Percentiles rank a stretch among this genome's conserved stretches.
Evolutionary conservation across 805 yeast genomes (phyloP).

Genomic region (Barnettozyma salicaria): DNA sequence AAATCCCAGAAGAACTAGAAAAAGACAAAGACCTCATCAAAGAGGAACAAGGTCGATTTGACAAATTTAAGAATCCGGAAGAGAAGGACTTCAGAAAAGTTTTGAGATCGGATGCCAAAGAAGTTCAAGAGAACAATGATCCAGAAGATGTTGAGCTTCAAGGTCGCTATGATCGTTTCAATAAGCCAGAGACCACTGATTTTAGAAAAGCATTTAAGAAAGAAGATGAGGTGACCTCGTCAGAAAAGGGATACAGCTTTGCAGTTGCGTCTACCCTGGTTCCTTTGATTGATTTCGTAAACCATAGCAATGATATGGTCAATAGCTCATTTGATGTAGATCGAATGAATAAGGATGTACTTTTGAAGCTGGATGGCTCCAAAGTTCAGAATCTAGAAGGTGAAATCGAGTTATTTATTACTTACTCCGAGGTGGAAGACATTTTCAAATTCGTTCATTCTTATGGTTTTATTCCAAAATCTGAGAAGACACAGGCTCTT

Average conservation of each 20-base stretch:
- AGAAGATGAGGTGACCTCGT: slow-evolving; percentile 2
- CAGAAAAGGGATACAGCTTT: slow-evolving; percentile 33
- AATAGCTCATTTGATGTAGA: slow-evolving; percentile 63
- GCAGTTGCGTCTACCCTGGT: slow-evolving; percentile 50
- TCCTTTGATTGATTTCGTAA: slow-evolving; percentile 63
- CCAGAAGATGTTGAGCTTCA: not conserved
- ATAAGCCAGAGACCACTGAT: slow-evolving; percentile 6
- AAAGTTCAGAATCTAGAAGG: slow-evolving; percentile 3
- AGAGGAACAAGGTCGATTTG: slow-evolving; percentile 8
- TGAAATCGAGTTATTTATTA: slow-evolving; percentile 36
- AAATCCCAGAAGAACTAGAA: slow-evolving; percentile 44
- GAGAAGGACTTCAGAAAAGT: slow-evolving; percentile 3
- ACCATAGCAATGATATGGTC: slow-evolving; percentile 41
- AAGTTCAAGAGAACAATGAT: slow-evolving; percentile 8
- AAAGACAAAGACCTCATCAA: not conserved
- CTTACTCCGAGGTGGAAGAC: slow-evolving; percentile 41
- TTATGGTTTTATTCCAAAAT: slow-evolving; percentile 43
- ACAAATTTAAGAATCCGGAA: slow-evolving; percentile 5
- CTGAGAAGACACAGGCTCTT: slow-evolving; percentile 14
- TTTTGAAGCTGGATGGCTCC: slow-evolving; percentile 29
- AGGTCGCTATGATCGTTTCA: slow-evolving; percentile 7
- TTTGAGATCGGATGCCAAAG: slow-evolving; percentile 2
- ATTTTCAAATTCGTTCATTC: slow-evolving; percentile 32
- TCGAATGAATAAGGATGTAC: slow-evolving; percentile 35
- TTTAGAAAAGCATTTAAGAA: slow-evolving; percentile 7